A percentile compares a stretch with the other conserved stretches of the same genome.
Conservation (phyloP, 2,329 filamentous ascomycete species). For the Diaporthe vaccinii region DNA sequence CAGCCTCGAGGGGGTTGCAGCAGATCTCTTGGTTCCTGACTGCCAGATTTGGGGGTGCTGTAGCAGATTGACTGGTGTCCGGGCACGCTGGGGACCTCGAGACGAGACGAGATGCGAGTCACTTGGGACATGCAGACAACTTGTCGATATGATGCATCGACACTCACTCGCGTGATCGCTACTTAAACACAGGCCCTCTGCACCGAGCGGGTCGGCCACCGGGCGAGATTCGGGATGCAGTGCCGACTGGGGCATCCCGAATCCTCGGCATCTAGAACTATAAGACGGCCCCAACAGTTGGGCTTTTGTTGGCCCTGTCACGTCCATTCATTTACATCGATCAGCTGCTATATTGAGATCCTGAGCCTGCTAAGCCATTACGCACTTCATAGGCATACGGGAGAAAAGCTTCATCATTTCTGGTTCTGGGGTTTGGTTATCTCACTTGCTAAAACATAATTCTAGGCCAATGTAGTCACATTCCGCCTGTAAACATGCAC, state of each 20-base stretch:
- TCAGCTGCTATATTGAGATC: slow-evolving; percentile 2
- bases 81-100: neutral
- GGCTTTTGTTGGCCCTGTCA: slow-evolving; percentile 18
- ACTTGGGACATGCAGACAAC: neutral
- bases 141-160: neutral
- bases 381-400: neutral
- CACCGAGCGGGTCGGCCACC: neutral
- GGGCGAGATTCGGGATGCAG: slow-evolving; percentile 12
- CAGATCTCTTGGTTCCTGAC: slow-evolving; percentile 15
- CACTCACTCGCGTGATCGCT: neutral
- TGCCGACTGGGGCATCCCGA: neutral
- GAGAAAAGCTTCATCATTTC: neutral
- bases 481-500: neutral
- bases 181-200: neutral
- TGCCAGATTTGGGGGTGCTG: neutral
- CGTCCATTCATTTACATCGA: neutral
- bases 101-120: neutral
- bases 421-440: slow-evolving; percentile 3
- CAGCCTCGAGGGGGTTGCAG: slow-evolving; percentile 2
- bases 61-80: neutral
- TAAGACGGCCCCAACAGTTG: slow-evolving; percentile 23
- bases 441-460: neutral
- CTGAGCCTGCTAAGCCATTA: neutral
- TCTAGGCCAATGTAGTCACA: neutral
- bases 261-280: slow-evolving; percentile 28